Base-by-base conservation (phyloP, 306 rosid genomes). In the Rubus parviflorus region DNA sequence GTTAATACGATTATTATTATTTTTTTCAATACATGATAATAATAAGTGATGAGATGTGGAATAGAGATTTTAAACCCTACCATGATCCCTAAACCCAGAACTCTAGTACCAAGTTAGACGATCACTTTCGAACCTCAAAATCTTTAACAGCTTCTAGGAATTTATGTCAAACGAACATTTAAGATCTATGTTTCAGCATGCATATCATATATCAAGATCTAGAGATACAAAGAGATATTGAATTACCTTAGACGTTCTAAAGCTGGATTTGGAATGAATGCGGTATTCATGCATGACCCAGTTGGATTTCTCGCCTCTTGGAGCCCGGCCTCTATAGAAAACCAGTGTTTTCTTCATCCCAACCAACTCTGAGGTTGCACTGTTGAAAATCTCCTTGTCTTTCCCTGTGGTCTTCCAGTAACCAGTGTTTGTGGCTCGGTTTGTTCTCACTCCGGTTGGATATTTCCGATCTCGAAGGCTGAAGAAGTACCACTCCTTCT, bases 201-300 rank as follows among this genome's bases (percentile, higher is more conserved):
- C 35, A 30, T 30, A 30, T 30, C 15, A 57, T 22, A 57, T 35
- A 56, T 20, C 62, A 20, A 56, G 35, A 56, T 8, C 62, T 20
- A 0, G 38, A 30, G 35, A 20, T 7, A 22, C 38, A 13, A 58
- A 38, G 7, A 23, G 42, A 30, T 30, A 61, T 49, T 74, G 53
- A 19, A 14, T n/a, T 88, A 93, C 98, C 93, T 89, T 91, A 70
- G 74, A 82, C 5, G 83, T 81, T 87, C 95, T 78, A 67, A 81
- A 86, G 75, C 70, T 79, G 14, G 97, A 82, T 81, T 91, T 93
- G 8, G 93, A 83, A 80, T 89, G 92, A 79, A 88, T 76, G 72
- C 98, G 94, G 30, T 94, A 94, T 87, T 94, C 98, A 77, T 94
- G 98, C 93, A 94, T 94, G 79, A 94, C 97, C 97, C 98, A 92